A percentile compares a stretch with the other conserved stretches of the same genome.
These are phyloP conservation scores for Martensiomyces pterosporus DNA, from an alignment of 192 early-diverging fungal genomes.

Conservation along the genomic window DNA sequence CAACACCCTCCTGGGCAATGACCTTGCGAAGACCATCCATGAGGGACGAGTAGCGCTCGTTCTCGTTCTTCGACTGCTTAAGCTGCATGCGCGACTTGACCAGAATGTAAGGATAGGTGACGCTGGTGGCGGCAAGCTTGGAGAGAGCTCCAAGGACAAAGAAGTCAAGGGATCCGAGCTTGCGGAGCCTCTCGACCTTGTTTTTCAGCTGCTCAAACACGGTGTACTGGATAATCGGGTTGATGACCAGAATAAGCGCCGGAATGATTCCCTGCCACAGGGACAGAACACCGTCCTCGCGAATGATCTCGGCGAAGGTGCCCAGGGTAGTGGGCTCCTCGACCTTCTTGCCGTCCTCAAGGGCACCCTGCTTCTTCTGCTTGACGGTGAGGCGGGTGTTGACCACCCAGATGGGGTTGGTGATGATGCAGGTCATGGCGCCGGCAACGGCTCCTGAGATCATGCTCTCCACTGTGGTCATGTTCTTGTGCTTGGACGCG, in stretches of 20 bases:
- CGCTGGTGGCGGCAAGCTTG: conserved; percentile 90
- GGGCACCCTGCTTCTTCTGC: conserved; percentile 53
- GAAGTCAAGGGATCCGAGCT: conserved; percentile 81
- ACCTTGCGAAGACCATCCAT: conserved; percentile 91
- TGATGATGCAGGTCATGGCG: conserved; percentile 76
- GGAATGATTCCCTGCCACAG: conserved; percentile 93
- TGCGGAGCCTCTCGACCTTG: conserved; percentile 55
- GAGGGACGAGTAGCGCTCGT: conserved; percentile 72
- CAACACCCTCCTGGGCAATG: conserved; percentile 81
- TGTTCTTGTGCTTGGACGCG: conserved; percentile 55
- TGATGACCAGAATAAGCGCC: conserved; percentile 96
- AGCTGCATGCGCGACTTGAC: conserved; percentile 98
- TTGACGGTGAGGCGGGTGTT: conserved; percentile 91
- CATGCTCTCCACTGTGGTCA: conserved; percentile 90
- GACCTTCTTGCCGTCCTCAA: conserved; percentile 52
- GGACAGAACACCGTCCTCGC: conserved; percentile 79
- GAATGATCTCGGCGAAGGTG: conserved; percentile 72
- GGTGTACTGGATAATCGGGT: conserved; percentile 99
- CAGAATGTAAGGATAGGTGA: conserved; percentile 99
- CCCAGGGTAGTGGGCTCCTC: conserved; percentile 46
- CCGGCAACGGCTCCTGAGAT: conserved; percentile 85
- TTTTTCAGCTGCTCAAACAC: conserved; percentile 93
- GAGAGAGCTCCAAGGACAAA: conserved; percentile 94
- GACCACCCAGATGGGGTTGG: conserved; percentile 99
- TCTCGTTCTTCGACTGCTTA: conserved; percentile 75